Conservation (phyloP, 495 filamentous ascomycete species). For the Jackrogersella minutella region DNA sequence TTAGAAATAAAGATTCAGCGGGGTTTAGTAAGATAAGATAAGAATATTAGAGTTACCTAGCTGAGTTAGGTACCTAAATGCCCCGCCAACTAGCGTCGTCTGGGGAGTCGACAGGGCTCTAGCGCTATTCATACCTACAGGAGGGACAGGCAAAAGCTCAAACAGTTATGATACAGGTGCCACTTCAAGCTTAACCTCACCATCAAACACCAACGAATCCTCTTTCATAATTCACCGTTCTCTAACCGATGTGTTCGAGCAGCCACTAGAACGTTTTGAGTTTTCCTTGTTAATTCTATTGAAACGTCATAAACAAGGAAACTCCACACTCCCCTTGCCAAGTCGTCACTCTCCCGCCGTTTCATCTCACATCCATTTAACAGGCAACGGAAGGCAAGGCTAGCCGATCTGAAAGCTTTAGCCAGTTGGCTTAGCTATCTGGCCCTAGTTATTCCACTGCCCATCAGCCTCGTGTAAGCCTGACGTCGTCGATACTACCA, state of each 20-base stretch:
- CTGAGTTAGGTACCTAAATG: too few relatives aligned
- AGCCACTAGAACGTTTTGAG: constrained; percentile 9
- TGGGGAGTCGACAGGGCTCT: not conserved
- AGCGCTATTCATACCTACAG: constrained; percentile 13
- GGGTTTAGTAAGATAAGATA: constrained; percentile 28
- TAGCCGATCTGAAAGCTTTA: constrained; percentile 21
- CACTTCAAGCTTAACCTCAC: constrained; percentile 28
- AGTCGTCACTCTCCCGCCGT: not conserved
- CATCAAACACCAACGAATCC: constrained; percentile 24
- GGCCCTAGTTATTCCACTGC: constrained; percentile 2
- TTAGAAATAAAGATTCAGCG: too few relatives aligned
- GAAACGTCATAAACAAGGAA: constrained; percentile 9
- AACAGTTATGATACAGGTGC: constrained; percentile 35
- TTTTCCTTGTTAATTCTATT: not conserved
- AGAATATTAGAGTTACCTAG: not conserved
- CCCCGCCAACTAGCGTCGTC: constrained; percentile 3
- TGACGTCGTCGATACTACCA: constrained; percentile 35
- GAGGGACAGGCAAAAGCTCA: constrained; percentile 23
- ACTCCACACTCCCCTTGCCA: not conserved
- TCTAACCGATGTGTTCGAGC: not conserved
- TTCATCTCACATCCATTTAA: constrained; percentile 15
- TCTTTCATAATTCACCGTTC: not conserved
- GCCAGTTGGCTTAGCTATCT: constrained; percentile 11
- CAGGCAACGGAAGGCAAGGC: constrained; percentile 10
- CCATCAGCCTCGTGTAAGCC: constrained; percentile 30